Evolutionary conservation across 164 flowering plant genomes (phyloP), one percentile per base, ranked within the genome.

Genomic region (Chimonanthus salicifolius): DNA sequence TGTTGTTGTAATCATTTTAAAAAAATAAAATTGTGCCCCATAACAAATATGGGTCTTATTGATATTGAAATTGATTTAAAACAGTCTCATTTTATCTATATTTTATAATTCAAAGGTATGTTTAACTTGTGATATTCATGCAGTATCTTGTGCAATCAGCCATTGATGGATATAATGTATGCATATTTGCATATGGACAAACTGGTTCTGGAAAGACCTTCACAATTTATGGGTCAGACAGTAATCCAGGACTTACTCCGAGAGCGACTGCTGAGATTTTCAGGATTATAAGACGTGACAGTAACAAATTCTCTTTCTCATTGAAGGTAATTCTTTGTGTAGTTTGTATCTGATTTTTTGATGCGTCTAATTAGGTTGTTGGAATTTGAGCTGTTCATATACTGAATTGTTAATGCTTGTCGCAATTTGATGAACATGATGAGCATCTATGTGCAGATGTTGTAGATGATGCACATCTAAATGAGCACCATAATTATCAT

Each of bases 141-240:
- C 94, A 96, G 99, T 96, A 94, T 81, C 78, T 96, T 77, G 98
- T 96, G 75, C 99, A 96, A 82, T 96, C 99, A 63, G 97, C 99
- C 3, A 86, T 91, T 16, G 99, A 94, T 88, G 99, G 99, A 20
- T 96, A 83, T 73, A 96, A 96, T 78, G 98, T 96, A 0, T 96
- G 98, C 80, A 91, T 96, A 79, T 96, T 96, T 84, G 99, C 98
- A 3, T 96, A 96, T 83, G 99, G 99, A 44, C 99, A 96, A 89
- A 96, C 99, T 82, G 99, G 99, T 75, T 96, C 99, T 33, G 99
- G 99, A 72, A 96, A 96, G 79, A 96, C 99, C 71, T 96, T 87
- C 67, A 96, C 99, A 47, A 96, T 96, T 16, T 94, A 96, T 82
- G 99, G 99, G 58, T 83, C 92, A 47, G 98, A 90, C 46, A 73